Percentiles rank a stretch among this genome's conserved stretches.
phyloP scores from a whole-genome alignment of 2,329 filamentous ascomycete genomes.

The Exophiala phaeomuriformis region DNA sequence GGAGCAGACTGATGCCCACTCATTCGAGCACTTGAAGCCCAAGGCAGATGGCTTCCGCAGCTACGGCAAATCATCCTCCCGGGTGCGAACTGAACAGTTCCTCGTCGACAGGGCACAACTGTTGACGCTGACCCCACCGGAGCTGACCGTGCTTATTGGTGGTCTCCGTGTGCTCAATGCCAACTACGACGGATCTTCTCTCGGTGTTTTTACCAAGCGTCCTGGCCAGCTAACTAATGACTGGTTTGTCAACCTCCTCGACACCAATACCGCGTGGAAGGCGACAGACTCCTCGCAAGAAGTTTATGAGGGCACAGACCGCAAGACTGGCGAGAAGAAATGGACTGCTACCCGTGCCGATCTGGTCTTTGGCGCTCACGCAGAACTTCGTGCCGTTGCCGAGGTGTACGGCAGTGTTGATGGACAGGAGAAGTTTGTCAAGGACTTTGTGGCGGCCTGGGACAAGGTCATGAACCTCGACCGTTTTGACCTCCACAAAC shows the following conservation, averaged over 20 bases:
- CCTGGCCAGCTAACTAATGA: conserved; percentile 68
- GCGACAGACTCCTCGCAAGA: conserved; percentile 46
- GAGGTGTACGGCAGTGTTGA: conserved; percentile 62
- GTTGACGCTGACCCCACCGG: conserved; percentile 62
- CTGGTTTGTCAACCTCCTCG: conserved; percentile 74
- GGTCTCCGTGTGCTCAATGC: conserved; percentile 62
- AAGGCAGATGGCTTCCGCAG: conserved; percentile 71
- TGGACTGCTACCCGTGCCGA: conserved; percentile 64
- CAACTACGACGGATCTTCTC: conserved; percentile 62
- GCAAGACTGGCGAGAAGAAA: conserved; percentile 58
- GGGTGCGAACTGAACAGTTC: conserved; percentile 60
- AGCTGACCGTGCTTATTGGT: conserved; percentile 63
- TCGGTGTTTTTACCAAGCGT: conserved; percentile 61
- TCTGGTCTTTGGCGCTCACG: conserved; percentile 65
- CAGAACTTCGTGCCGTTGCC: conserved; percentile 62
- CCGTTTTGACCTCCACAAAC: conserved; percentile 49
- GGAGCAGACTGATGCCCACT: conserved; percentile 62
- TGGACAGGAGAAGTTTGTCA: conserved; percentile 56
- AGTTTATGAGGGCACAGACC: conserved; percentile 57
- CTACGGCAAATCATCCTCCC: conserved; percentile 57
- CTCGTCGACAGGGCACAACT: conserved; percentile 66
- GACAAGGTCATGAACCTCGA: conserved; percentile 68
- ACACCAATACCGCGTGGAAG: conserved; percentile 60
- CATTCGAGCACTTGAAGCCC: conserved; percentile 61
- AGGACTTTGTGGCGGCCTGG: conserved; percentile 66